These are phyloP conservation scores for Nannochloropsis gaditana DNA, from an alignment of 108 stramenopile genomes.

Conservation along the genomic window DNA sequence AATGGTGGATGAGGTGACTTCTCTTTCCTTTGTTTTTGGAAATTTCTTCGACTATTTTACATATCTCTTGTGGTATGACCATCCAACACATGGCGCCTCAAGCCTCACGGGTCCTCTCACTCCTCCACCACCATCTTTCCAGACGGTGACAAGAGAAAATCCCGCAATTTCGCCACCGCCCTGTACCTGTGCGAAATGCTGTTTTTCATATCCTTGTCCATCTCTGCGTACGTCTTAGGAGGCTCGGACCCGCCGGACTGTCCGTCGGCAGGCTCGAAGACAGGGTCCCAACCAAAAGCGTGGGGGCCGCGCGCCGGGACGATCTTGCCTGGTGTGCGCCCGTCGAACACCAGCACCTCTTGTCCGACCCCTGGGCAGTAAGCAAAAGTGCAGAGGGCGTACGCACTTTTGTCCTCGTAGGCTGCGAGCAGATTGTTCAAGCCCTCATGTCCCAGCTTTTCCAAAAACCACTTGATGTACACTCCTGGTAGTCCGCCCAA, in stretches of 20 bases:
- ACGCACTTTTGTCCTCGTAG: constrained; percentile 83
- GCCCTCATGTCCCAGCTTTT: constrained; percentile 82
- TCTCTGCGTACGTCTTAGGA: constrained; percentile 84
- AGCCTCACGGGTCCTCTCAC: not conserved
- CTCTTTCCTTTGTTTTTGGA: too few relatives aligned
- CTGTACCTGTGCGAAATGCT: constrained; percentile 79
- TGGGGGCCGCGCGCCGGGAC: constrained; percentile 74
- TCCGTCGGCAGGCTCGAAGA: constrained; percentile 71
- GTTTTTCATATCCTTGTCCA: constrained; percentile 87
- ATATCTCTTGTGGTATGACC: too few relatives aligned
- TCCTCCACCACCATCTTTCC: not conserved
- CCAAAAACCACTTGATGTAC: constrained; percentile 98
- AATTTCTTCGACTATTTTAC: too few relatives aligned
- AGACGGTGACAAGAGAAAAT: constrained; percentile 28
- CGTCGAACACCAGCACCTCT: constrained; percentile 78
- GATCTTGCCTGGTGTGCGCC: constrained; percentile 64
- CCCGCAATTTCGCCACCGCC: constrained; percentile 68
- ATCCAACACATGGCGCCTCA: not conserved
- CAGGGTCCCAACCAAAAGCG: constrained; percentile 95
- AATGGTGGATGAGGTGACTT: too few relatives aligned
- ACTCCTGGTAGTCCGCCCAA: constrained; percentile 88
- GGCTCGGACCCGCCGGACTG: not conserved
- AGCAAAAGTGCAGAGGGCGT: constrained; percentile 91
- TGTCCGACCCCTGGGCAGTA: constrained; percentile 75
- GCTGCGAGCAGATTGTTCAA: constrained; percentile 72